phyloP scores from a whole-genome alignment of 2,329 filamentous ascomycete genomes.

The Pestalotiopsis sp. region DNA sequence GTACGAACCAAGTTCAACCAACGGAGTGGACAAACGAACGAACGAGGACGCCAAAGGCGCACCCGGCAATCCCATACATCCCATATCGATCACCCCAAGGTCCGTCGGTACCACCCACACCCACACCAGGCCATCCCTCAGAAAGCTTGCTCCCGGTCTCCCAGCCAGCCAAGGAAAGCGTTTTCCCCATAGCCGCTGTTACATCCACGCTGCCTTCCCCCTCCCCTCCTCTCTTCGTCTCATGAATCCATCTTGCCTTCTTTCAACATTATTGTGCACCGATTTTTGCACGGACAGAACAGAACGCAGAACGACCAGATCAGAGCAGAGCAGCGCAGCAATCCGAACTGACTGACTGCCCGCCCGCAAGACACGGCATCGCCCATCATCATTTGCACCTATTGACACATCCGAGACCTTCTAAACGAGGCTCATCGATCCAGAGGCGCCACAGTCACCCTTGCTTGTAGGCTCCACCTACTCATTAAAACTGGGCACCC shows the following conservation, averaged over 20 bases:
- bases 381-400: constrained; percentile 24
- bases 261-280: not conserved
- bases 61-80: not conserved
- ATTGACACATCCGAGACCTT: constrained; percentile 15
- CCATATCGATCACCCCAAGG: not conserved
- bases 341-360: not conserved
- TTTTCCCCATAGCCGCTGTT: constrained; percentile 11
- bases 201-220: constrained; percentile 14
- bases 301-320: too few species aligned
- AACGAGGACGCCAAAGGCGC: not conserved
- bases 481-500: constrained; percentile 31
- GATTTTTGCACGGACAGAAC: not conserved
- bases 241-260: constrained; percentile 6
- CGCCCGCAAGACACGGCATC: constrained; percentile 6
- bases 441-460: constrained; percentile 31
- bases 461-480: constrained; percentile 34
- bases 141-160: not conserved
- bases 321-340: not conserved
- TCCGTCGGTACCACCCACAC: not conserved
- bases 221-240: constrained; percentile 13
- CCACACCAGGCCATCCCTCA: not conserved
- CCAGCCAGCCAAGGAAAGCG: constrained; percentile 12
- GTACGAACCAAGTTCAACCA: too few species aligned
- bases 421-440: constrained; percentile 24
- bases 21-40: too few species aligned